These are phyloP conservation scores for Aureobasidium sp. DNA, from an alignment of 2,329 filamentous ascomycete genomes.

Conservation along the genomic window DNA sequence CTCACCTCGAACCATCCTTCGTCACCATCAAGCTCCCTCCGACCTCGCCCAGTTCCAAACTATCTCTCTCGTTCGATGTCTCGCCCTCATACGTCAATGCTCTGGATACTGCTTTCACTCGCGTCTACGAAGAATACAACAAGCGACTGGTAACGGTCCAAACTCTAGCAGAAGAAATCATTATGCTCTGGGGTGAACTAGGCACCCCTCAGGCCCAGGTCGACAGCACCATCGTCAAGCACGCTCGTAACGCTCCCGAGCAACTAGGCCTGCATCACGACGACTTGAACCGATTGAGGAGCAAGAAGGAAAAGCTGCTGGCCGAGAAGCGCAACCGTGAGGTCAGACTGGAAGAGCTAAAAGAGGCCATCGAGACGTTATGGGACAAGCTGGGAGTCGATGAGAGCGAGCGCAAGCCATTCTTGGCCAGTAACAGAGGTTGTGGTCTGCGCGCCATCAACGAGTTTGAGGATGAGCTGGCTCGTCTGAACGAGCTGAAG, in stretches of 20 bases:
- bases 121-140: slow-evolving; percentile 94
- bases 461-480: slow-evolving; percentile 87
- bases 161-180: slow-evolving; percentile 69
- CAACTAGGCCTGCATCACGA: slow-evolving; percentile 87
- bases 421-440: slow-evolving; percentile 79
- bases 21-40: slow-evolving; percentile 79
- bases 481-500: slow-evolving; percentile 82
- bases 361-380: slow-evolving; percentile 66
- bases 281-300: slow-evolving; percentile 63
- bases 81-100: slow-evolving; percentile 79
- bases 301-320: slow-evolving; percentile 69
- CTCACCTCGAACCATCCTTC: slow-evolving; percentile 84
- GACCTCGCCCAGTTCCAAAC: slow-evolving; percentile 62
- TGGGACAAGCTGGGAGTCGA: slow-evolving; percentile 86
- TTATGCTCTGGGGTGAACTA: slow-evolving; percentile 91
- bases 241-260: slow-evolving; percentile 83
- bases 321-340: slow-evolving; percentile 86
- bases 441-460: slow-evolving; percentile 89
- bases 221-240: slow-evolving; percentile 76
- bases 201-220: slow-evolving; percentile 91
- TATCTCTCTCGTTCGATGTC: slow-evolving; percentile 83
- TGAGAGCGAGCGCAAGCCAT: slow-evolving; percentile 71
- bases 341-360: slow-evolving; percentile 66
- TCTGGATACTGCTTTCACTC: slow-evolving; percentile 82
- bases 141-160: slow-evolving; percentile 70